Conservation (phyloP, 352 stramenopile species). For the Phytophthora pistaciae region DNA sequence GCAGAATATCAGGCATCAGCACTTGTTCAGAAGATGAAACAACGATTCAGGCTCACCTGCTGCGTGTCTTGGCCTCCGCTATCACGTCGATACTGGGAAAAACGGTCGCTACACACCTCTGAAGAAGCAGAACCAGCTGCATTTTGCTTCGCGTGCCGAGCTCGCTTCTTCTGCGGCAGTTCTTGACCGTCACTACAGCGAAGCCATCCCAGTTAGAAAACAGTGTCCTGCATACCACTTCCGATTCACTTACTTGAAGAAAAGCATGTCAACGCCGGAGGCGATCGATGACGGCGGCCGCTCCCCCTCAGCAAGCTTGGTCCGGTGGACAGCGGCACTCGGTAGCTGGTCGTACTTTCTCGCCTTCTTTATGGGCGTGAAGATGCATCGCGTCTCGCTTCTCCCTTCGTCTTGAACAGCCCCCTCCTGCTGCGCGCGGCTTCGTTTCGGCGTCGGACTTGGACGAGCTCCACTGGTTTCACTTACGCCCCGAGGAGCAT, state of each 20-base stretch:
- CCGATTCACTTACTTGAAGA: conserved; percentile 53
- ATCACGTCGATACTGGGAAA: conserved; percentile 4
- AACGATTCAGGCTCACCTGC: conserved; percentile 17
- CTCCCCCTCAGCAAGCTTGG: conserved; percentile 2
- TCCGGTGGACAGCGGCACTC: conserved; percentile 1
- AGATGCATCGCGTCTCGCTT: conserved; percentile 48
- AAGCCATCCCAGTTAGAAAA: conserved; percentile 4
- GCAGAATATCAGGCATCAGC: conserved; percentile 1
- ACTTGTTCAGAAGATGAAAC: neutral
- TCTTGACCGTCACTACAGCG: conserved; percentile 44
- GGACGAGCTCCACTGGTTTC: neutral
- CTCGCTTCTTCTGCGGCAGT: conserved; percentile 27
- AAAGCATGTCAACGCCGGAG: conserved; percentile 35
- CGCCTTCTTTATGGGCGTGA: conserved; percentile 63
- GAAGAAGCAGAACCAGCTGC: conserved; percentile 2
- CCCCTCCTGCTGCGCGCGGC: conserved; percentile 6
- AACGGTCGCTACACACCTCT: neutral
- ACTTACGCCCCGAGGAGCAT: neutral
- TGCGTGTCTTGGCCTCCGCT: conserved; percentile 1
- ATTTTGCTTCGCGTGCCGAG: neutral
- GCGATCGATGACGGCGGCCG: conserved; percentile 35
- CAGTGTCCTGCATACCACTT: neutral
- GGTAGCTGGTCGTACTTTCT: conserved; percentile 31
- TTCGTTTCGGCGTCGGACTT: conserved; percentile 12
- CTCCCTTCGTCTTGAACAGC: conserved; percentile 4